Conservation (phyloP, 2,329 filamentous ascomycete genomes). For the Talaromyces sp. region DNA sequence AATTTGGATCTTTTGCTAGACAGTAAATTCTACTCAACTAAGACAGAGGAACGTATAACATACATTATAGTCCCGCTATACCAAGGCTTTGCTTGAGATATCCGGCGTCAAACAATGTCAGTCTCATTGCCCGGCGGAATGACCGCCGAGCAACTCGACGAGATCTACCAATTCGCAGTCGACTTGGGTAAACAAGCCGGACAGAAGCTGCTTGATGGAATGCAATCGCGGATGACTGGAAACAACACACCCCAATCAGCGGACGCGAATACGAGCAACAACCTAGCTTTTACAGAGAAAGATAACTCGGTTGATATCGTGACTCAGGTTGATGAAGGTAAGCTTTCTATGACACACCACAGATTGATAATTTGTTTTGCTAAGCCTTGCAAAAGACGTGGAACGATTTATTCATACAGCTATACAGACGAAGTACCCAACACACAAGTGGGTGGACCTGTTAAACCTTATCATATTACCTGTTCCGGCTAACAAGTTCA, state of each 20-base stretch:
- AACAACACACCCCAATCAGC: neutral
- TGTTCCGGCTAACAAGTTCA: neutral
- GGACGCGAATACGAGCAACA: slow-evolving; percentile 15
- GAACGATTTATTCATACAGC: slow-evolving; percentile 62
- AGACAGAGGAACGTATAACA: neutral
- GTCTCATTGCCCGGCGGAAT: neutral
- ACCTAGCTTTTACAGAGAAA: slow-evolving; percentile 56
- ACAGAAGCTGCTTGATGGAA: slow-evolving; percentile 59
- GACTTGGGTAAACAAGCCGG: slow-evolving; percentile 67
- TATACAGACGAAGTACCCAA: slow-evolving; percentile 57
- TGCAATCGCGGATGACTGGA: slow-evolving; percentile 50
- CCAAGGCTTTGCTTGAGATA: neutral
- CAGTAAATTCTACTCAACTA: neutral
- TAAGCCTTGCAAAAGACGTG: slow-evolving; percentile 50
- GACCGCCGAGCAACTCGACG: slow-evolving; percentile 39
- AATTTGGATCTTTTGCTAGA: neutral
- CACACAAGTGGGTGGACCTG: slow-evolving; percentile 53
- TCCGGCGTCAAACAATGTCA: slow-evolving; percentile 2
- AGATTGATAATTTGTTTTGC: neutral
- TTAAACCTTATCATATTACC: neutral
- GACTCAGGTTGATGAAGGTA: slow-evolving; percentile 69
- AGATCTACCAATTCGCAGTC: slow-evolving; percentile 66
- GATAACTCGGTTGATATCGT: slow-evolving; percentile 73
- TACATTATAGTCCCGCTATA: neutral
- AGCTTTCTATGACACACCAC: neutral